phyloP scores from a whole-genome alignment of 1,284 basidiomycete species.

The Schizopora paradoxa region DNA sequence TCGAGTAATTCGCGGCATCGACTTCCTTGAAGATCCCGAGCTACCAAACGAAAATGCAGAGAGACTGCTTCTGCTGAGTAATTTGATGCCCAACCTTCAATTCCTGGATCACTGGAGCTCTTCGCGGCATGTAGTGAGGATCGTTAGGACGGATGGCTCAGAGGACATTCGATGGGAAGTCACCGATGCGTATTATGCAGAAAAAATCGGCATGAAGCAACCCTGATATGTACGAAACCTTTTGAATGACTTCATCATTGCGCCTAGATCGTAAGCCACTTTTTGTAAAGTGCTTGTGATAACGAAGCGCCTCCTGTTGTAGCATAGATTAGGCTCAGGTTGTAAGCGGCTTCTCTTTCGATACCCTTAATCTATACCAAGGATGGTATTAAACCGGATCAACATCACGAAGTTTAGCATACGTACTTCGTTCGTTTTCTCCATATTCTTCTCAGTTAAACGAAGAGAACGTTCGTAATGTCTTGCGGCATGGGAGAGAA shows the following conservation, averaged over 20 bases:
- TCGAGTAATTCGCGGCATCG: no score
- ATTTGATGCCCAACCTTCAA: no score
- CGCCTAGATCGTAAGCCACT: slow-evolving; percentile 60
- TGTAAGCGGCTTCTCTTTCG: slow-evolving; percentile 79
- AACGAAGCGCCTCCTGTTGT: slow-evolving; percentile 68
- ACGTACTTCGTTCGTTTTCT: slow-evolving; percentile 17
- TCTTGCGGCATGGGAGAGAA: slow-evolving; percentile 73
- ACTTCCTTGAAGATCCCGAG: no score
- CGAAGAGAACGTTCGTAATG: slow-evolving; percentile 79
- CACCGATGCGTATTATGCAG: no score
- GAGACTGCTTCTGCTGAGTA: no score
- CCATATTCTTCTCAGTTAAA: slow-evolving; percentile 46
- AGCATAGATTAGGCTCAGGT: slow-evolving; percentile 78
- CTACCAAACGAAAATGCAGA: no score
- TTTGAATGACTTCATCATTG: not conserved
- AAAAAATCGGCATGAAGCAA: no score
- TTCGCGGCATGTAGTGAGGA: no score
- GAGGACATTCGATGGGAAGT: no score
- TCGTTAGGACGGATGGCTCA: no score
- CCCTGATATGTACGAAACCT: no score
- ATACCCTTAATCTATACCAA: slow-evolving; percentile 37
- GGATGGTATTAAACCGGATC: not conserved
- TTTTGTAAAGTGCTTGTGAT: slow-evolving; percentile 58
- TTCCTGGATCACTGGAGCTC: no score
- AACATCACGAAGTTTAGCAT: slow-evolving; percentile 24